phyloP scores from a whole-genome alignment of 768 basidiomycete species.

The Pholiota microspora region DNA sequence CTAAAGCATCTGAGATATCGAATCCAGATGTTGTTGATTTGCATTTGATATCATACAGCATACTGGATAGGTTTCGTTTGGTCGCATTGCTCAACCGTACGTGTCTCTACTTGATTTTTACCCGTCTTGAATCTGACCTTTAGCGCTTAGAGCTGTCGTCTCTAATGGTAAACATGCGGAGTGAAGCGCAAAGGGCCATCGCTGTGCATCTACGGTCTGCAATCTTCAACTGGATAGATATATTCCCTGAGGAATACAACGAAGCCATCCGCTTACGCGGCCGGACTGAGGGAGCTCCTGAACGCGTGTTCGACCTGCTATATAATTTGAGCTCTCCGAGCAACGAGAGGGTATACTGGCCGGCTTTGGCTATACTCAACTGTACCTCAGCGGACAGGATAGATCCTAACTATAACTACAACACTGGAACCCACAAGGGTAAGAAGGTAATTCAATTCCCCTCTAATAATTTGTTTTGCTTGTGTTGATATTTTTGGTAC shows the following conservation, averaged over 20 bases:
- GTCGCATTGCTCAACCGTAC: constrained; percentile 68
- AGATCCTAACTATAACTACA: constrained; percentile 49
- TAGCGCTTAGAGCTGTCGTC: constrained; percentile 65
- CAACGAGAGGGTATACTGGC: constrained; percentile 68
- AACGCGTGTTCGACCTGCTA: constrained; percentile 83
- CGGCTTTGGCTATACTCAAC: constrained; percentile 71
- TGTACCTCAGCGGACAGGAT: constrained; percentile 76
- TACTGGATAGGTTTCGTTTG: constrained; percentile 68
- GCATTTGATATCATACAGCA: constrained; percentile 73
- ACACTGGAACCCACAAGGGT: constrained; percentile 28
- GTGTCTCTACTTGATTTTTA: constrained; percentile 12
- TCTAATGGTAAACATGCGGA: constrained; percentile 78
- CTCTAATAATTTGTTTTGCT: not conserved
- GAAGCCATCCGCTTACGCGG: constrained; percentile 63
- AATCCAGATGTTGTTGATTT: constrained; percentile 72
- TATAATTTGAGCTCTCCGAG: constrained; percentile 45
- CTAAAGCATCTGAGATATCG: constrained; percentile 18
- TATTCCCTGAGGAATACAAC: constrained; percentile 76
- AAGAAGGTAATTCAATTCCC: constrained; percentile 32
- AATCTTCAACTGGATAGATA: constrained; percentile 89
- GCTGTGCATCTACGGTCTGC: constrained; percentile 72
- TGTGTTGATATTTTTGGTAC: not conserved
- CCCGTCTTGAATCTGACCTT: constrained; percentile 1
- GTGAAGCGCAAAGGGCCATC: constrained; percentile 68
- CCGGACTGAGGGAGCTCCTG: constrained; percentile 75